Evolutionary conservation across 73 alveolate genomes (phyloP).

Genomic region (Paramecium octaurelia): DNA sequence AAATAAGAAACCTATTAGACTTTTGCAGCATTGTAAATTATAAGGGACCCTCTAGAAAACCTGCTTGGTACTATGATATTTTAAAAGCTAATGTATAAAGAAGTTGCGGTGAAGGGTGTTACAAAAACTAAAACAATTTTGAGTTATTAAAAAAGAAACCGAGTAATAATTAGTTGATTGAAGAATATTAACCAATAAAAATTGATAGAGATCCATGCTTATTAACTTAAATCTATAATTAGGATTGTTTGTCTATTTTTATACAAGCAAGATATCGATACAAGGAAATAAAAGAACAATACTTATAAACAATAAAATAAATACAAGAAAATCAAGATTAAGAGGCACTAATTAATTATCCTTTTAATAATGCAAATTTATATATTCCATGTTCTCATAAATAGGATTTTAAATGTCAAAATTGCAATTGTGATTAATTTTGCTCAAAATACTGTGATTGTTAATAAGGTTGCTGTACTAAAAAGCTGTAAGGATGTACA

Average conservation of each 20-base stretch:
- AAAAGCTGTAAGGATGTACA: neutral
- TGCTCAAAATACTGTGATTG: constrained; percentile 10
- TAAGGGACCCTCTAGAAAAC: neutral
- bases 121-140: neutral
- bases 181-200: neutral
- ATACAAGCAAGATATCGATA: neutral
- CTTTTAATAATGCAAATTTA: neutral
- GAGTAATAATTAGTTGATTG: neutral
- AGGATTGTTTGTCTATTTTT: neutral
- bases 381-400: constrained; percentile 3
- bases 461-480: neutral
- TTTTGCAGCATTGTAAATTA: neutral
- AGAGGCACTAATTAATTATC: neutral
- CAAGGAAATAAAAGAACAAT: neutral
- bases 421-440: neutral
- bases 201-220: constrained; percentile 6
- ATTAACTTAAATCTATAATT: neutral
- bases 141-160: neutral
- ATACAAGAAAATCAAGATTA: neutral
- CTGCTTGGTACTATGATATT: neutral
- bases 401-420: neutral
- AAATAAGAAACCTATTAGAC: neutral
- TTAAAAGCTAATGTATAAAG: neutral
- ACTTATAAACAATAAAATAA: neutral
- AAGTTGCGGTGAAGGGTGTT: neutral